These are phyloP conservation scores for Pulveroboletus frians DNA, from an alignment of 768 basidiomycete species.

Conservation along the genomic window DNA sequence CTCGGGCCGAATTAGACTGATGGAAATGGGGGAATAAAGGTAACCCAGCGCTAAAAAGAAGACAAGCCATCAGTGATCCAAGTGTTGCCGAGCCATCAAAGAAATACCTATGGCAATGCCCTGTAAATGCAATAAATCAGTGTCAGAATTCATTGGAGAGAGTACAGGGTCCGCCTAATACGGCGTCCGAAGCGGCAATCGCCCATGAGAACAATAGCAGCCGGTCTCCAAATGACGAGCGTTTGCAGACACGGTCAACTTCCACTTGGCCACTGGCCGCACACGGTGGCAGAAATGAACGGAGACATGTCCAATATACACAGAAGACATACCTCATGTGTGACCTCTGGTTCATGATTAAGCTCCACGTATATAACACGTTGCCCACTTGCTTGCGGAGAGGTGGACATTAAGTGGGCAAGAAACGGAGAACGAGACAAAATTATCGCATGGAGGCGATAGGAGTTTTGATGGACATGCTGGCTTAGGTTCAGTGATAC, in stretches of 20 bases:
- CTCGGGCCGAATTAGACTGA: conserved; percentile 62
- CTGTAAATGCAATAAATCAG: conserved; percentile 34
- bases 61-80: conserved; percentile 17
- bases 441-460: conserved; percentile 79
- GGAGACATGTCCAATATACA: conserved; percentile 18
- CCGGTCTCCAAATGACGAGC: conserved; percentile 15
- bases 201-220: conserved; percentile 10
- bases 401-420: conserved; percentile 82
- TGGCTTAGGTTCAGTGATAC: conserved; percentile 27
- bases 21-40: conserved; percentile 69
- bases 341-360: conserved; percentile 76
- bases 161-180: conserved; percentile 15
- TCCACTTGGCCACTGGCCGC: conserved; percentile 17
- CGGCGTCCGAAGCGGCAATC: conserved; percentile 19
- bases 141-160: conserved; percentile 1
- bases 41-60: conserved; percentile 62
- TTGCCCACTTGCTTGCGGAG: conserved; percentile 59
- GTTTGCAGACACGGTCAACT: conserved; percentile 15
- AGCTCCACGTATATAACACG: conserved; percentile 70
- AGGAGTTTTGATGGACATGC: conserved; percentile 72
- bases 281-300: conserved; percentile 30
- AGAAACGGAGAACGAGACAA: conserved; percentile 84
- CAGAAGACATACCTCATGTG: conserved; percentile 62
- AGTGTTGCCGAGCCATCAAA: conserved; percentile 4
- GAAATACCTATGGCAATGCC: conserved; percentile 68